Percentiles rank a stretch among this genome's conserved stretches.
These are phyloP conservation scores for Actinidia polygama DNA, from an alignment of 179 eudicot species.

Conservation along the genomic window DNA sequence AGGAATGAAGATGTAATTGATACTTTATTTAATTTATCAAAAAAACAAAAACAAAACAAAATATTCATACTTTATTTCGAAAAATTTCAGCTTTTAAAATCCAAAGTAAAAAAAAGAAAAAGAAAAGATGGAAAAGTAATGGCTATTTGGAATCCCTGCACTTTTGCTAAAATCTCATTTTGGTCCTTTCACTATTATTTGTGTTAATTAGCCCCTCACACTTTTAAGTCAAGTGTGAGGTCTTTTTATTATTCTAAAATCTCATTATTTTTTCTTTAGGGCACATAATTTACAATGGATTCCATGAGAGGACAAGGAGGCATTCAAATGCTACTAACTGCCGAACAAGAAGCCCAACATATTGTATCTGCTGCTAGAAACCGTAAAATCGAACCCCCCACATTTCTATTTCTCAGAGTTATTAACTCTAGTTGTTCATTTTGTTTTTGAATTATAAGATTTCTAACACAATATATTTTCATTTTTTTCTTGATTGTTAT, in stretches of 20 bases:
- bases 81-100: neutral
- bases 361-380: conserved; percentile 49
- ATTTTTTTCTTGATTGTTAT: no score
- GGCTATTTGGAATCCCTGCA: no score
- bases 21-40: no score
- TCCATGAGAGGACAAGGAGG: conserved; percentile 56
- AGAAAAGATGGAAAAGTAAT: neutral
- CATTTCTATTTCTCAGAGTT: neutral
- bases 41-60: no score
- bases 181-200: no score
- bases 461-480: no score
- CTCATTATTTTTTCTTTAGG: neutral
- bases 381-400: conserved; percentile 27
- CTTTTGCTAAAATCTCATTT: no score
- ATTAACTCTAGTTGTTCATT: neutral
- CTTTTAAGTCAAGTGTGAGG: no score
- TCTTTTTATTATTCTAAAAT: no score
- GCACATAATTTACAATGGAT: conserved; percentile 37
- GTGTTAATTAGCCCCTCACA: no score
- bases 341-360: conserved; percentile 63
- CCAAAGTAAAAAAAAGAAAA: neutral
- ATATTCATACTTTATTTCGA: neutral
- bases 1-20: no score
- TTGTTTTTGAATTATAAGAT: no score
- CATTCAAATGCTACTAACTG: conserved; percentile 56